phyloP scores from a whole-genome alignment of 345 rosid species.

The Litchi chinensis region DNA sequence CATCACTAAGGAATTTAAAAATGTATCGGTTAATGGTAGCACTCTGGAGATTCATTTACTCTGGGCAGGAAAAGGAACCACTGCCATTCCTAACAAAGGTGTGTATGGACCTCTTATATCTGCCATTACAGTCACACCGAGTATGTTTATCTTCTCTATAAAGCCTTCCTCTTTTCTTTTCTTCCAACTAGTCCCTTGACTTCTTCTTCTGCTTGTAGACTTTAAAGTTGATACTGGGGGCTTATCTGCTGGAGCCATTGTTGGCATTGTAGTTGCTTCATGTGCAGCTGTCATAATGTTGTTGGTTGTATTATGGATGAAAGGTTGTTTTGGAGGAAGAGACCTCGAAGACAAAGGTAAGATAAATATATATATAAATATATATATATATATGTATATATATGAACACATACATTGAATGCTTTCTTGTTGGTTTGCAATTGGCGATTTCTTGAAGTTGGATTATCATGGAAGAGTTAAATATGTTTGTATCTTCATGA shows the following conservation, averaged over 20 bases:
- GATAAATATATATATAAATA: neutral
- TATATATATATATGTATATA: neutral
- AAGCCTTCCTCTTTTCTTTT: slow-evolving; percentile 22
- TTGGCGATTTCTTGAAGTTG: neutral
- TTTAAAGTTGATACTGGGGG: too few species aligned
- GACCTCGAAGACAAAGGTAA: slow-evolving; percentile 60
- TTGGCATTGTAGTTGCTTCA: slow-evolving; percentile 34
- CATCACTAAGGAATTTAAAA: slow-evolving; percentile 26
- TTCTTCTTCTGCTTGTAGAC: too few species aligned
- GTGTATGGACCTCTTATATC: slow-evolving; percentile 89
- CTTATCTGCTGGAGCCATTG: too few species aligned
- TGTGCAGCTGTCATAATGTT: slow-evolving; percentile 42
- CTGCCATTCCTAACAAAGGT: slow-evolving; percentile 59
- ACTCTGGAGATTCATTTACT: slow-evolving; percentile 36
- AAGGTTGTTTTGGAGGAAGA: slow-evolving; percentile 58
- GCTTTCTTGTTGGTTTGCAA: neutral
- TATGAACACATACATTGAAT: neutral
- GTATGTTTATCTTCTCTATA: too few species aligned
- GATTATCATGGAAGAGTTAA: neutral
- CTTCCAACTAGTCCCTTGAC: too few species aligned
- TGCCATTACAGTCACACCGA: slow-evolving; percentile 56
- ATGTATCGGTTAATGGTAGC: slow-evolving; percentile 50
- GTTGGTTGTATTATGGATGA: slow-evolving; percentile 41
- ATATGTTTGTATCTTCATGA: neutral
- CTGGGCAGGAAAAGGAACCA: slow-evolving; percentile 89